A percentile compares a stretch with the other conserved stretches of the same genome.
phyloP scores from a whole-genome alignment of 1,139 yeast species.

The Zygoascus meyerae region DNA sequence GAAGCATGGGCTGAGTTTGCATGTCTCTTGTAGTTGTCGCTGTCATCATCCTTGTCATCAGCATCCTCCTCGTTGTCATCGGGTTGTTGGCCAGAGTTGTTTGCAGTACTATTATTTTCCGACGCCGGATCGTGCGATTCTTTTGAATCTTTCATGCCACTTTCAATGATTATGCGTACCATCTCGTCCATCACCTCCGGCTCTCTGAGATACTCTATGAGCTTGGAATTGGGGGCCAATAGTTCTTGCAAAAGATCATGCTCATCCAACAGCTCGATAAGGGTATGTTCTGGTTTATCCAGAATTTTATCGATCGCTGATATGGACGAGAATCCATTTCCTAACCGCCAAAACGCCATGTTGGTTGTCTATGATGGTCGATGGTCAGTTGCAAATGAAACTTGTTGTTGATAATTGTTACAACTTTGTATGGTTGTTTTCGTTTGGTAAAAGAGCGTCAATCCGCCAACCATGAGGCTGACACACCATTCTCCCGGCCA shows the following conservation, averaged over 20 bases:
- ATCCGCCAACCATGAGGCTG: no score
- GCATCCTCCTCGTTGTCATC: not conserved
- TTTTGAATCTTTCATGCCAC: not conserved
- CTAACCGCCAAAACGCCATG: slow-evolving; percentile 82
- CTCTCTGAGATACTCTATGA: slow-evolving; percentile 74
- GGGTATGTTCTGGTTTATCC: slow-evolving; percentile 48
- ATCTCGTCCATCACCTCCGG: slow-evolving; percentile 61
- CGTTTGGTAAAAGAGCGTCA: no score
- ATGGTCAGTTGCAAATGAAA: not conserved
- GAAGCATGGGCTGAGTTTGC: not conserved
- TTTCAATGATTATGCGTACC: slow-evolving; percentile 49
- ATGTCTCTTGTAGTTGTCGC: slow-evolving; percentile 15
- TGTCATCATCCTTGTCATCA: not conserved
- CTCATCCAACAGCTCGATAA: slow-evolving; percentile 74
- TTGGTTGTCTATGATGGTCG: slow-evolving; percentile 1
- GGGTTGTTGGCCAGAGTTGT: not conserved
- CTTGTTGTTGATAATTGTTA: no score
- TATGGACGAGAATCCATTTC: slow-evolving; percentile 73
- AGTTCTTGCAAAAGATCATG: slow-evolving; percentile 82
- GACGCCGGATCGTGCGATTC: slow-evolving; percentile 10
- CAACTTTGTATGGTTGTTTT: no score
- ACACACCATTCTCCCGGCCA: no score
- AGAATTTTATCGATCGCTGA: slow-evolving; percentile 70
- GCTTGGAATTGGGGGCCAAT: slow-evolving; percentile 71
- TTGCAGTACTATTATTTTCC: slow-evolving; percentile 10